Evolutionary conservation across 108 stramenopile genomes (phyloP), one percentile per base, ranked within the genome.

Genomic region (Cyclotella choctawhatcheeana): DNA sequence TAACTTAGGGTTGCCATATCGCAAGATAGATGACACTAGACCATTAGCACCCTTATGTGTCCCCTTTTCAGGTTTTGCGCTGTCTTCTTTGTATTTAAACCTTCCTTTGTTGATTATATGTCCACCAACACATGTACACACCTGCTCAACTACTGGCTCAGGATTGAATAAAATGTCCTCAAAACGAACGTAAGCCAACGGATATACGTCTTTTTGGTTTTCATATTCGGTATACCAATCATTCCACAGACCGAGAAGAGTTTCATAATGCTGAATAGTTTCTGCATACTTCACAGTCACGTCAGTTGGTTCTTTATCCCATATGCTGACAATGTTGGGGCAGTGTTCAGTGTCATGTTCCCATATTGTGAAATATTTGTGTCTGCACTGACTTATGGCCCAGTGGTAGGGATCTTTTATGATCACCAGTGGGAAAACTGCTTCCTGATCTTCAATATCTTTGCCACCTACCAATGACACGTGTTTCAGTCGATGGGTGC

Each of bases 51-150:
- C 63, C 21, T 20, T 86, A 24, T 85, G 59, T 20, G 59, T 60
- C 5, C 55, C 55, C 20, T 20, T 82, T 10, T 48, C 29, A 14
- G 50, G 64, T 64, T 90, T 90, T 64, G 87, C 89, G 27, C 79
- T 81, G 0, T 86, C 81, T 26, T 76, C 74, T 7, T 81, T 59
- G 30, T 73, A 82, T 22, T 47, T 24, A 64, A 88, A 86, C 54
- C 88, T 82, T 8, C 53, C 56, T 0, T 54, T 71, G 3, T 74
- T 61, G 8, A 86, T 78, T 31, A 66, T 32, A 13, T 56, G 30
- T 5, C 93, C 93, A 20, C 87, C 91, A 12, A 80, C 88, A 67
- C 91, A 92, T 67, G 80, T 66, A 62, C 91, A 92, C n/a, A 88
- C 64, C 7, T 21, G 13, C 20, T 51, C 71, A 14, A 85, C 76